Conservation (phyloP, 148 eudicot species). For the Vaccinium vitisidaea region DNA sequence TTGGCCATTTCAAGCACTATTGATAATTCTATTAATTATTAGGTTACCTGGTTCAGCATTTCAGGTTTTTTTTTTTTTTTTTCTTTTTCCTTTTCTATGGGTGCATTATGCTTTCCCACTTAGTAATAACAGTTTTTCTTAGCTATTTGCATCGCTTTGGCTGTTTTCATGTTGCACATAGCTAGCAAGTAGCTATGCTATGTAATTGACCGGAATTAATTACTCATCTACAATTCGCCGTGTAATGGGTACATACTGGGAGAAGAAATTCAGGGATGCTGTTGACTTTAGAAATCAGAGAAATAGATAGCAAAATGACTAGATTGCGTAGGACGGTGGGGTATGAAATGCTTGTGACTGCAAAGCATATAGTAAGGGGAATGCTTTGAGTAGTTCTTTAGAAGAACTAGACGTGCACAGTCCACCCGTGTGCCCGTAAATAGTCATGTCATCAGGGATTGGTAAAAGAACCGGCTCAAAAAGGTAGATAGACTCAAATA, state of each 20-base stretch:
- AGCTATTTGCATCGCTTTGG: background rate
- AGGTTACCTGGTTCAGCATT: conserved; percentile 5
- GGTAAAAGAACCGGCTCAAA: background rate
- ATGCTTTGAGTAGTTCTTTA: background rate
- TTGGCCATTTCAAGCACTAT: background rate
- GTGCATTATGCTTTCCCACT: background rate
- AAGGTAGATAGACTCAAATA: background rate
- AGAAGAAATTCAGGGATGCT: background rate
- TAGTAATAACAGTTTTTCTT: background rate
- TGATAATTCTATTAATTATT: background rate
- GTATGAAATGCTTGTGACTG: background rate
- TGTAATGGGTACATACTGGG: background rate
- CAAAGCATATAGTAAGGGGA: background rate
- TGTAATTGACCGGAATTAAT: background rate
- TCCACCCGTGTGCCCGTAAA: background rate
- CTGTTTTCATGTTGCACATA: background rate
- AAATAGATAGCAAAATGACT: background rate
- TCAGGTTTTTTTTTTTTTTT: background rate
- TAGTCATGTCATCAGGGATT: background rate
- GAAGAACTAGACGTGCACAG: background rate
- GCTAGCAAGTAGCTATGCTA: background rate
- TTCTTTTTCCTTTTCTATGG: background rate
- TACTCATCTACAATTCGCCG: background rate
- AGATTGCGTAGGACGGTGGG: background rate
- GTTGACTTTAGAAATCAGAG: background rate